phyloP scores from a whole-genome alignment of 768 basidiomycete species.

The Suillus subluteus region DNA sequence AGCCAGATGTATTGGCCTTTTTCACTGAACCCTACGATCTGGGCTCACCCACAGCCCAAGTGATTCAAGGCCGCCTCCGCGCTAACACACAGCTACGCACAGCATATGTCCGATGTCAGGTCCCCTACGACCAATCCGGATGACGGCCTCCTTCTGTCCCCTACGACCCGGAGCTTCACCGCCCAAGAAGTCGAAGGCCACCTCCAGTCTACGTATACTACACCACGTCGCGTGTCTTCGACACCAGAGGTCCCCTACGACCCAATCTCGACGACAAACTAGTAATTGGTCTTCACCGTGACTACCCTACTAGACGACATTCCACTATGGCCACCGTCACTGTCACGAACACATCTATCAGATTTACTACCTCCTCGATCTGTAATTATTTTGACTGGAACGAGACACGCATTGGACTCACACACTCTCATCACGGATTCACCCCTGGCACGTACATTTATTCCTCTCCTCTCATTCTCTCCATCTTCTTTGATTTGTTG shows the following conservation, averaged over 20 bases:
- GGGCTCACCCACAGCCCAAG: neutral
- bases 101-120: neutral
- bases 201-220: neutral
- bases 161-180: neutral
- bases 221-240: neutral
- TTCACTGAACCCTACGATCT: neutral
- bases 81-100: neutral
- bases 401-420: too few relatives aligned
- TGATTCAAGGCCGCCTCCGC: neutral
- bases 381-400: too few relatives aligned
- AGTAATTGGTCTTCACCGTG: neutral
- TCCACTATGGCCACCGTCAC: neutral
- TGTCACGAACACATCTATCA: too few relatives aligned
- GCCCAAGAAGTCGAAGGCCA: constrained; percentile 1
- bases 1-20: neutral
- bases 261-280: neutral
- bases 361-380: too few relatives aligned
- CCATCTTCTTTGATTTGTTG: too few relatives aligned
- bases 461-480: too few relatives aligned
- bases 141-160: neutral
- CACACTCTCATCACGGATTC: too few relatives aligned
- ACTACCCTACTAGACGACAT: neutral
- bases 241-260: neutral
- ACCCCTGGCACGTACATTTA: too few relatives aligned
- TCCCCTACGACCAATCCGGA: neutral